phyloP scores from a whole-genome alignment of 2,329 filamentous ascomycete genomes.

The Paecilomyces formosus region DNA sequence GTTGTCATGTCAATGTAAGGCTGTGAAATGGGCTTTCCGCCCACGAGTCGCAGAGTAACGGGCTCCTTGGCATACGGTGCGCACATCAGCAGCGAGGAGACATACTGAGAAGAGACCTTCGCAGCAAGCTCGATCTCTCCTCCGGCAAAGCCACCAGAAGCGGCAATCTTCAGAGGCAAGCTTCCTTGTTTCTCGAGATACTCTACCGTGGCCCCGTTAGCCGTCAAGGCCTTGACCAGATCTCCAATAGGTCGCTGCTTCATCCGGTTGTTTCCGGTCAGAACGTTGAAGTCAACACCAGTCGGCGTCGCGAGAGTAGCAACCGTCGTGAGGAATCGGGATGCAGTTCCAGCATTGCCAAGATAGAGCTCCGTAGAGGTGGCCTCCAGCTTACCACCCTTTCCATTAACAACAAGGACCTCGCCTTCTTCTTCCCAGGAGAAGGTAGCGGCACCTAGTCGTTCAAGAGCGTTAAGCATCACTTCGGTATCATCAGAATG shows the following conservation, averaged over 20 bases:
- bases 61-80: conserved; percentile 93
- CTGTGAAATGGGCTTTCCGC: conserved; percentile 96
- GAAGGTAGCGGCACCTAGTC: conserved; percentile 79
- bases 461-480: conserved; percentile 87
- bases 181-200: conserved; percentile 80
- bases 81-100: conserved; percentile 93
- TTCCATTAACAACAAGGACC: conserved; percentile 79
- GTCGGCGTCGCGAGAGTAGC: conserved; percentile 69
- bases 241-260: conserved; percentile 90
- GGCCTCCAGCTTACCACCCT: conserved; percentile 76
- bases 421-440: conserved; percentile 94
- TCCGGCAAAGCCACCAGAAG: conserved; percentile 74
- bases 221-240: conserved; percentile 78
- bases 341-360: conserved; percentile 93
- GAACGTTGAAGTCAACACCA: conserved; percentile 59
- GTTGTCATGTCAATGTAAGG: conserved; percentile 99
- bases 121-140: conserved; percentile 87
- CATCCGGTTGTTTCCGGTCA: conserved; percentile 95
- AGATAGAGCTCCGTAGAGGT: conserved; percentile 75
- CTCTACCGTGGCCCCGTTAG: conserved; percentile 79
- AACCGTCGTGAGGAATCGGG: conserved; percentile 88
- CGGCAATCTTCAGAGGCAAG: conserved; percentile 73
- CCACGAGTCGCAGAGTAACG: conserved; percentile 80
- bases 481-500: conserved; percentile 96
- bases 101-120: conserved; percentile 97